phyloP scores from a whole-genome alignment of 208 protist genomes.

The Balamuthia mandrillaris region DNA sequence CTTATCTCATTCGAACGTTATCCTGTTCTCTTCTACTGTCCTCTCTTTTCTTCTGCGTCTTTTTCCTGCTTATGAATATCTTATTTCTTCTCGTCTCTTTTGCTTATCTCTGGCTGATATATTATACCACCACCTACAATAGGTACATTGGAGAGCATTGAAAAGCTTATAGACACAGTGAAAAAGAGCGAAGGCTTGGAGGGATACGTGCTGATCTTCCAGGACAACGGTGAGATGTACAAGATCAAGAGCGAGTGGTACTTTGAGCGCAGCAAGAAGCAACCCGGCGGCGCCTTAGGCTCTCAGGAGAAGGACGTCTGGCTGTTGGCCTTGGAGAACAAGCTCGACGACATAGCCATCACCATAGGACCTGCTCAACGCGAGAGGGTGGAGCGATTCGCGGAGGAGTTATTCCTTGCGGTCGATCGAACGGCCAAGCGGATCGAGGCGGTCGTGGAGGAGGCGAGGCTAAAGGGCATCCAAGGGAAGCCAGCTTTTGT shows the following conservation, averaged over 20 bases:
- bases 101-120: too few species aligned
- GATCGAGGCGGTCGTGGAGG: background rate
- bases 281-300: background rate
- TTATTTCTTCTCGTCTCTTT: too few species aligned
- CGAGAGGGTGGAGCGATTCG: background rate
- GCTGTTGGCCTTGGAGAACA: conserved; percentile 17
- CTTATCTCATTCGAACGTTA: too few species aligned
- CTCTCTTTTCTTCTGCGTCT: too few species aligned
- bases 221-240: conserved; percentile 33
- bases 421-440: background rate
- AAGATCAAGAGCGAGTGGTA: conserved; percentile 41
- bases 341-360: conserved; percentile 31
- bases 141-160: background rate
- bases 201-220: conserved; percentile 21
- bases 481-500: background rate
- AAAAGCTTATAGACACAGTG: background rate
- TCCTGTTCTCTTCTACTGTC: too few species aligned
- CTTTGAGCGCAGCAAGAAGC: conserved; percentile 30
- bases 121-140: background rate
- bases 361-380: background rate
- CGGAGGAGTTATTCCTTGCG: background rate
- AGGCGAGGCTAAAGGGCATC: background rate
- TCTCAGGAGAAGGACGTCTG: conserved; percentile 34
- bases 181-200: conserved; percentile 7
- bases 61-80: background rate